These are phyloP conservation scores for Coprinopsis cinerea DNA, from an alignment of 768 basidiomycete species.

Conservation along the genomic window DNA sequence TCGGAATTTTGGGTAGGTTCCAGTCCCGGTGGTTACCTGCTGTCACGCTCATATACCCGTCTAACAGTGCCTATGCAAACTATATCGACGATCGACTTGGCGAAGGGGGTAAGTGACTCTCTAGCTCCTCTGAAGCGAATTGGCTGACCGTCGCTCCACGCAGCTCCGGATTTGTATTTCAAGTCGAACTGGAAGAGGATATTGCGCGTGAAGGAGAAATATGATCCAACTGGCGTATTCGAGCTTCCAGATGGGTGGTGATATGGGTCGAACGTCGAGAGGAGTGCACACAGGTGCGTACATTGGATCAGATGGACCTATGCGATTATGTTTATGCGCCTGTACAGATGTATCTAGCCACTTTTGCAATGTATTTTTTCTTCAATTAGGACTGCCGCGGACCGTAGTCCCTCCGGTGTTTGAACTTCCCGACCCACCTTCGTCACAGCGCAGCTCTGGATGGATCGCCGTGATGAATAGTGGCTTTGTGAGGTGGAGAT, in stretches of 20 bases:
- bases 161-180: slow-evolving; percentile 32
- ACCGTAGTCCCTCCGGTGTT: no score
- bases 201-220: slow-evolving; percentile 23
- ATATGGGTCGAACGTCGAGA: background rate
- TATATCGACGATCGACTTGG: slow-evolving; percentile 32
- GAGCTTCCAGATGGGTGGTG: slow-evolving; percentile 26
- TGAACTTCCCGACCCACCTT: no score
- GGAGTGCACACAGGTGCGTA: no score
- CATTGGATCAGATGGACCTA: no score
- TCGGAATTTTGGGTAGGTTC: slow-evolving; percentile 16
- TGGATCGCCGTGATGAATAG: no score
- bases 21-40: background rate
- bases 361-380: no score
- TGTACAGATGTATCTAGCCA: no score
- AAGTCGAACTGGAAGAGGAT: slow-evolving; percentile 26
- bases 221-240: slow-evolving; percentile 34
- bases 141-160: background rate
- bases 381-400: no score
- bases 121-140: background rate
- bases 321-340: background rate
- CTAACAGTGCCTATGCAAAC: slow-evolving; percentile 29
- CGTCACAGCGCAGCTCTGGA: no score
- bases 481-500: no score
- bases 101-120: slow-evolving; percentile 22
- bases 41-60: background rate